A percentile compares a stretch with the other conserved stretches of the same genome.
phyloP scores from a whole-genome alignment of 2,329 filamentous ascomycete species.

The Fusarium stilboides region DNA sequence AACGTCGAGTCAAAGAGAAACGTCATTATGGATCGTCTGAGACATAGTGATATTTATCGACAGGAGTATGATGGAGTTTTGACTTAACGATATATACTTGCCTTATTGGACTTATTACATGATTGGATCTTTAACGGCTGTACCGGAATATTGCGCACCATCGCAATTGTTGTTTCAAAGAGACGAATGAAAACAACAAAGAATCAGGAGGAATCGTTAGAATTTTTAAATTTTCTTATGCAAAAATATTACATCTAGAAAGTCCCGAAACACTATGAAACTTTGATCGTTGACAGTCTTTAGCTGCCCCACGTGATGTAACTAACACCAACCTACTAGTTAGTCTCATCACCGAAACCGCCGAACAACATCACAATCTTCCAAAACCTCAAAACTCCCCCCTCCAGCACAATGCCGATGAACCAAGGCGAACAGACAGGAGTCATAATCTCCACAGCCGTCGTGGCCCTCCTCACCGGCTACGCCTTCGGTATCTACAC shows the following conservation, averaged over 20 bases:
- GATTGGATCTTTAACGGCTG: neutral
- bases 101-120: neutral
- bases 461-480: slow-evolving; percentile 81
- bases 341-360: slow-evolving; percentile 34
- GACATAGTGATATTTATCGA: neutral
- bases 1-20: neutral
- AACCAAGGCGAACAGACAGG: slow-evolving; percentile 65
- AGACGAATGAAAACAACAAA: too few species aligned
- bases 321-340: slow-evolving; percentile 9
- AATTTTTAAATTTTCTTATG: neutral
- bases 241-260: neutral
- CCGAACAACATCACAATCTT: slow-evolving; percentile 18
- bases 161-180: too few species aligned
- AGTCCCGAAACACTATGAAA: slow-evolving; percentile 7
- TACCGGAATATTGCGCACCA: neutral
- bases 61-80: neutral
- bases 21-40: neutral
- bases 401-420: slow-evolving; percentile 41
- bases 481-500: slow-evolving; percentile 87
- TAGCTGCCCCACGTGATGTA: slow-evolving; percentile 41
- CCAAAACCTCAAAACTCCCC: neutral
- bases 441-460: slow-evolving; percentile 79
- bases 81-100: neutral
- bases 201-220: too few species aligned
- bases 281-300: neutral